Base-by-base conservation (phyloP, 2,329 filamentous ascomycete species). In the Neofusicoccum sp. region DNA sequence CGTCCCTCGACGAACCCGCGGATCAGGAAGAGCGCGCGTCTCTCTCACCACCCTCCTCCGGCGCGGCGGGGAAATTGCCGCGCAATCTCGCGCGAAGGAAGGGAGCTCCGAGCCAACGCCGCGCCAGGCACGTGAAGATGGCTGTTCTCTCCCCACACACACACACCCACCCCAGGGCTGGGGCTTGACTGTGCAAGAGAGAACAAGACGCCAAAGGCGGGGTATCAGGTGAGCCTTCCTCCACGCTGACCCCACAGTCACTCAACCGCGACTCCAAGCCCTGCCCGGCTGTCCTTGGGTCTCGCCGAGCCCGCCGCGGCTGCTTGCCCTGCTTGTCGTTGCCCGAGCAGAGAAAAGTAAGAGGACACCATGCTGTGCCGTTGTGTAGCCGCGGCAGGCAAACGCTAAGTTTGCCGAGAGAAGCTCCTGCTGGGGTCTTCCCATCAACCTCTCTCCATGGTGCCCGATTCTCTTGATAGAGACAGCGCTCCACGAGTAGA, bases 231-330 rank as follows among this genome's bases (percentile, higher is more conserved):
- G 33, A 53, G 33, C 14, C 31, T 53, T 28, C 31, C 36, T 56
- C 51, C 51, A 56, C 51, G 26, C 51, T 43, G 51, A 16, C 28
- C 51, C 38, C 26, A 56, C 51, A 31, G 34, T 34, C 51, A 56
- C 24, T 56, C 51, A 56, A 56, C 38, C 26, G 14, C 36, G 28
- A 4, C 43, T 11, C 28, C 31, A 12, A 14, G 28, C 31, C 11
- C 12, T 38, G 3, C 6, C 33, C 16, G 11, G 16, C 20, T 12
- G 14, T 30, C 48, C 33, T 11, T 20, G n/a, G 20, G 8, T 11
- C 20, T 24, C 45, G 14, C 41, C 41, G 41, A 44, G 11, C 41
- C 41, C 7, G 9, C 20, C 48, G 20, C 31, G 14, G 26, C 9
- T 31, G 11, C 9, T 36, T 38, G n/a, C 33, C 33, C 2, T 38